Evolutionary conservation across 768 basidiomycete genomes (phyloP), one percentile per base, ranked within the genome.

Genomic region (Lentinula aciculospora): DNA sequence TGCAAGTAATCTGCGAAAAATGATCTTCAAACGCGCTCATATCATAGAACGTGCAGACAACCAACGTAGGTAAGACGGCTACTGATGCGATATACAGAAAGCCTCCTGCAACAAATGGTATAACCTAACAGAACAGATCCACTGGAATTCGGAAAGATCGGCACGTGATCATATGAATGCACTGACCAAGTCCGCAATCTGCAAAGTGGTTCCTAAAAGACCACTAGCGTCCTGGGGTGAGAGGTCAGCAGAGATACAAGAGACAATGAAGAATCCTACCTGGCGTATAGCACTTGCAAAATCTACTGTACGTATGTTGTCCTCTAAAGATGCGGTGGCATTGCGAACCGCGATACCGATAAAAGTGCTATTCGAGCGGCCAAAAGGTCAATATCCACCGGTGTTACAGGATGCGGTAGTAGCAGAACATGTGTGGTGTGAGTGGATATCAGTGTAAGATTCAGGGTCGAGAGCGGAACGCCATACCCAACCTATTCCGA

Each of bases 71-170:
- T 59, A 94, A 74, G 60, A 94, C 92, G 48, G 92, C 92, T 57
- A 95, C 94, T 29, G 91, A 90, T 27, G 92, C 94, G 67, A 96
- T 94, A 72, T 94, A 95, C 65, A 96, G 74, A 75, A 95, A 97
- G 17, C 92, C 92, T 62, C 92, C 92, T 32, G 92, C 91, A 45
- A 92, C 91, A 67, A 91, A 92, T 15, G 91, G 90, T 61, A 93
- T 92, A 46, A 93, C 89, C 90, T 92, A 64, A 62, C 60, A 56
- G 45, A 37, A 4, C 6, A 21, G 7, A n/a, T 13, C 32, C 28
- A 21, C 8, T 23, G 42, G 56, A 49, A 25, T 64, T 57, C 53
- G 28, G 55, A 34, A 54, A 58, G 12, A 5, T 21, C 57, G 56
- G 64, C 23, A 42, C 13, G 21, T 45, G 28, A 31, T 44, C 40